phyloP scores from a whole-genome alignment of 1,284 basidiomycete genomes.

The Ustilago loliicola region DNA sequence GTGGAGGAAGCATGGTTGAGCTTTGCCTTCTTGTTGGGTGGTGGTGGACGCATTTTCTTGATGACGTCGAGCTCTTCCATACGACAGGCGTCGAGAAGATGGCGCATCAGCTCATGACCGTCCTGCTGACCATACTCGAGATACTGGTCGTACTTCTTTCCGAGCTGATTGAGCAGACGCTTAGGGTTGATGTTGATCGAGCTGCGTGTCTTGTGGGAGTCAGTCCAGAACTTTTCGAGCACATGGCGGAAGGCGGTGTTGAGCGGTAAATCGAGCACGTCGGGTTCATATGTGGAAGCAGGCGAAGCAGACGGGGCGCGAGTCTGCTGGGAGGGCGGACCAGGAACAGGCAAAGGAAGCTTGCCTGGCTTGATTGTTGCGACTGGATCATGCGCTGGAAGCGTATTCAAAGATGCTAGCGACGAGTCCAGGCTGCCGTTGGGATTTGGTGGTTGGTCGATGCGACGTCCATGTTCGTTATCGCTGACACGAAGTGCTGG shows the following conservation, averaged over 20 bases:
- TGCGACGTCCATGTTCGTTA: conserved; percentile 51
- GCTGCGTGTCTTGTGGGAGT: conserved; percentile 27
- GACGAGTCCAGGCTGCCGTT: conserved; percentile 34
- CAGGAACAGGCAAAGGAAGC: conserved; percentile 10
- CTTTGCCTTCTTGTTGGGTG: conserved; percentile 65
- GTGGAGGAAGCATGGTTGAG: conserved; percentile 30
- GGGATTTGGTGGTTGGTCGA: conserved; percentile 27
- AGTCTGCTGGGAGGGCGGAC: conserved; percentile 5
- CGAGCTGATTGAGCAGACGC: conserved; percentile 78
- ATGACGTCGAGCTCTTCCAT: conserved; percentile 94
- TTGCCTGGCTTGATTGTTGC: conserved; percentile 43
- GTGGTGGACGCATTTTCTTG: conserved; percentile 78
- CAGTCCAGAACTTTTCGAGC: conserved; percentile 59
- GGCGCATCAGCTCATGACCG: conserved; percentile 90
- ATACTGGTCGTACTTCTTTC: conserved; percentile 91
- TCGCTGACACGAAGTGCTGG: conserved; percentile 57
- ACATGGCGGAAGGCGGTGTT: conserved; percentile 61
- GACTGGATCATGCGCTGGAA: conserved; percentile 30
- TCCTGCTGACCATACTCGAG: conserved; percentile 87
- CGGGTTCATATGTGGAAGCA: conserved; percentile 31
- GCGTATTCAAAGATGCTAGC: conserved; percentile 30
- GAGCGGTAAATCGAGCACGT: conserved; percentile 51
- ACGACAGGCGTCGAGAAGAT: conserved; percentile 89
- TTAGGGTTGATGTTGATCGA: conserved; percentile 68
- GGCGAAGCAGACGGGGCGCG: neutral